Percentiles rank a stretch among this genome's conserved stretches.
phyloP scores from a whole-genome alignment of 2,329 filamentous ascomycete genomes.

The Penicillium sp. region DNA sequence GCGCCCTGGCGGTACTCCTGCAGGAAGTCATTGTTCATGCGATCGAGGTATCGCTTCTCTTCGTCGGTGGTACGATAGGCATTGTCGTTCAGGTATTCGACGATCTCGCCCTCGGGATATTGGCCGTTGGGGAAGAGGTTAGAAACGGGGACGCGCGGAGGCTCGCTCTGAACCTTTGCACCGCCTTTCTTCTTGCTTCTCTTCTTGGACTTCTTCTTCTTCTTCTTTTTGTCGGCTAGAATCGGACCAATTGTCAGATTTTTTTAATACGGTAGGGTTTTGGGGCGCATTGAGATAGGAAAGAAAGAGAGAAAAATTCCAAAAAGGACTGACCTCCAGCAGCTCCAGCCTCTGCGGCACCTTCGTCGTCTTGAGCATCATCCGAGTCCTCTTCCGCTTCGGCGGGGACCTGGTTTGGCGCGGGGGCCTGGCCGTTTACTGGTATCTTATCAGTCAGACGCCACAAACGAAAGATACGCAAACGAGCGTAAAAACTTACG shows the following conservation, averaged over 20 bases:
- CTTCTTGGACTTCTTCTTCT: conserved; percentile 82
- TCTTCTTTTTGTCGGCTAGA: conserved; percentile 67
- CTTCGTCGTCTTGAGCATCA: conserved; percentile 52
- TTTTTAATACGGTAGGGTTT: not conserved
- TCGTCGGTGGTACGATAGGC: conserved; percentile 75
- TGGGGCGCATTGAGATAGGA: not conserved
- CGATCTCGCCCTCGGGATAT: conserved; percentile 76
- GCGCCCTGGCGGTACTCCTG: conserved; percentile 78
- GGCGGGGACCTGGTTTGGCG: conserved; percentile 38
- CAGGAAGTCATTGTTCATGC: conserved; percentile 75
- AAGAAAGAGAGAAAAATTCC: not conserved
- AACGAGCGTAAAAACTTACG: conserved; percentile 27
- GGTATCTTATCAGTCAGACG: conserved; percentile 23
- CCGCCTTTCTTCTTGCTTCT: conserved; percentile 65
- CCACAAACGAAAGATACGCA: not conserved
- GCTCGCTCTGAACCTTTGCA: conserved; percentile 70
- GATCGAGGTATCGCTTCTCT: conserved; percentile 80
- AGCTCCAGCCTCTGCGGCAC: conserved; percentile 39
- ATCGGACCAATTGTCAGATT: conserved; percentile 9
- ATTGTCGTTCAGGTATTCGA: conserved; percentile 76
- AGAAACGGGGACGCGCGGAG: conserved; percentile 71
- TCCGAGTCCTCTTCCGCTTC: conserved; percentile 57
- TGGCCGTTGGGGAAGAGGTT: conserved; percentile 69
- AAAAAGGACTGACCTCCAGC: conserved; percentile 34
- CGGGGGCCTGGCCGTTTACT: conserved; percentile 43